These are phyloP conservation scores for Martiniozyma asiatica DNA, from an alignment of 1,139 yeast genomes.

Conservation along the genomic window DNA sequence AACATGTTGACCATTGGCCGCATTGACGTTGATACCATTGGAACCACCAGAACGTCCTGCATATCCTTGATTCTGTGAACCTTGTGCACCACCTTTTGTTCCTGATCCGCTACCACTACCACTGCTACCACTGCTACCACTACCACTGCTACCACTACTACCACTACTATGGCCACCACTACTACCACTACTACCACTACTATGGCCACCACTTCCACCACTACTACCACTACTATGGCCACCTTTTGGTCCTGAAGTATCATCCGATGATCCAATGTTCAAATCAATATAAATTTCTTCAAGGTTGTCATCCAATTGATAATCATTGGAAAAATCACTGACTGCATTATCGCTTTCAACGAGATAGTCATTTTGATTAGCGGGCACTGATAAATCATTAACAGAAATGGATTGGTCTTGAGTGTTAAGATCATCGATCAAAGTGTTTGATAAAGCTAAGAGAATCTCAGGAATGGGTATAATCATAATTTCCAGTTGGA, in stretches of 20 bases:
- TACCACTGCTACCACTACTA: constrained; percentile 1
- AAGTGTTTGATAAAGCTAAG: no score
- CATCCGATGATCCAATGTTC: neutral
- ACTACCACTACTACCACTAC: constrained; percentile 2
- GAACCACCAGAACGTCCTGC: constrained; percentile 2
- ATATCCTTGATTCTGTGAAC: constrained; percentile 3
- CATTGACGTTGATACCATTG: neutral
- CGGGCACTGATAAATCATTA: no score
- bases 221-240: neutral
- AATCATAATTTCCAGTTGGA: no score
- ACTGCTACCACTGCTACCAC: constrained; percentile 1
- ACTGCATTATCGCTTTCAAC: no score
- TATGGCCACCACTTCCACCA: neutral
- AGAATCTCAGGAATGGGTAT: no score
- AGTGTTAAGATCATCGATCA: no score
- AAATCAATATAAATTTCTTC: no score
- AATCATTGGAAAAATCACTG: no score
- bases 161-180: neutral
- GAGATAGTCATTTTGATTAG: no score
- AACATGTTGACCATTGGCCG: neutral
- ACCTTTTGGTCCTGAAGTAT: neutral
- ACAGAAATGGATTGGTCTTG: no score
- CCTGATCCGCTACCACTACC: constrained; percentile 2
- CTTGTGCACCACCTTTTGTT: constrained; percentile 5
- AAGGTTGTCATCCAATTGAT: no score